Evolutionary conservation across 2,329 filamentous ascomycete genomes (phyloP).

Genomic region (Pseudogymnoascus sp.): DNA sequence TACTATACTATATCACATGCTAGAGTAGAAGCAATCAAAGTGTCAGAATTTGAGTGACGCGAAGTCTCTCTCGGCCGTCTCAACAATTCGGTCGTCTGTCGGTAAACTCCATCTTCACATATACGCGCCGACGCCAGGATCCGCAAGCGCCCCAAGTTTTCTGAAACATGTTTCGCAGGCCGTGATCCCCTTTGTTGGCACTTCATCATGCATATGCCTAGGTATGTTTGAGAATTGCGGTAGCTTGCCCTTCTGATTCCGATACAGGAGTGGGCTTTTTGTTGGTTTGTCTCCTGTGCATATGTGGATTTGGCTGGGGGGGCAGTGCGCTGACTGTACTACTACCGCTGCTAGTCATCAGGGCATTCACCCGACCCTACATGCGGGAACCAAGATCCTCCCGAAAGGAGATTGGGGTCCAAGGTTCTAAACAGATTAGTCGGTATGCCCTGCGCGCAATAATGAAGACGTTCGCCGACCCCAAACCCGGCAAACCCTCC

Average conservation of each 20-base stretch:
- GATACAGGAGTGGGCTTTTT: not conserved
- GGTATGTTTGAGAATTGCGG: not conserved
- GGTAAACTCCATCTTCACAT: not conserved
- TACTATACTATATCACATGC: not conserved
- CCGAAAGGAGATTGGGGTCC: not conserved
- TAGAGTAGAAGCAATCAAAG: not conserved
- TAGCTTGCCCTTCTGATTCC: not conserved
- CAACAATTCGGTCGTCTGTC: not conserved
- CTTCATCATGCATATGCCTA: not conserved
- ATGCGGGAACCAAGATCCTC: not conserved
- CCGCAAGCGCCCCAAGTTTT: not conserved
- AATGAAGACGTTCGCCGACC: not conserved
- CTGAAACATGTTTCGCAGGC: slow-evolving; percentile 1
- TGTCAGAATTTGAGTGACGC: not conserved
- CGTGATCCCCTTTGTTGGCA: not conserved
- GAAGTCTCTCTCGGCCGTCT: not conserved
- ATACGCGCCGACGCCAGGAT: slow-evolving; percentile 3
- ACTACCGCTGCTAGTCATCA: not conserved
- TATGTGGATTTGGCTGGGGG: not conserved
- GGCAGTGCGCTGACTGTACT: not conserved
- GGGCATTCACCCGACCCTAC: not conserved
- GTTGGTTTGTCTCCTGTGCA: not conserved
- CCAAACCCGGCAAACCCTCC: not conserved
- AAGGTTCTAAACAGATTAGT: not conserved
- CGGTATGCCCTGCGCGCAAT: not conserved